Evolutionary conservation across 257 asterid genomes (phyloP).

Genomic region (Haberlea rhodopensis): DNA sequence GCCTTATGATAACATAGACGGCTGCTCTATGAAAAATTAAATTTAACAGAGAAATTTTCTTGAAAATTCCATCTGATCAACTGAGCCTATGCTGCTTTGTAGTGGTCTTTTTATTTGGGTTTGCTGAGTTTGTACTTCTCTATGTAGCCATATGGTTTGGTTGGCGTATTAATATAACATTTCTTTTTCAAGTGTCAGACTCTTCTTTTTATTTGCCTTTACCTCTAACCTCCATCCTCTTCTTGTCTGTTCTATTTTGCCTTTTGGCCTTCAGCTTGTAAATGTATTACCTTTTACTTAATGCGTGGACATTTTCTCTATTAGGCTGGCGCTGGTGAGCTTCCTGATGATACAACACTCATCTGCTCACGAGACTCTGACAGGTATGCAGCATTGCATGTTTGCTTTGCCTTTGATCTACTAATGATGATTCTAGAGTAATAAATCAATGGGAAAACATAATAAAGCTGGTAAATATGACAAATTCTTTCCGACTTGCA

Average conservation of each 20-base stretch:
- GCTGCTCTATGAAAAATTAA: background rate
- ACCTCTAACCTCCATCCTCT: background rate
- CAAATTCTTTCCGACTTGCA: background rate
- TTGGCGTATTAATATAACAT: too few species aligned
- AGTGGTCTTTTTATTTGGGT: conserved; percentile 1
- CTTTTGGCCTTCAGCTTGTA: conserved; percentile 3
- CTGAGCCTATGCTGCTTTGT: background rate
- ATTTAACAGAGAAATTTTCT: background rate
- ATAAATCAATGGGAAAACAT: background rate
- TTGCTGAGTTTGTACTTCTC: conserved; percentile 3
- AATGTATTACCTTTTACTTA: conserved; percentile 21
- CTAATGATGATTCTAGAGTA: background rate
- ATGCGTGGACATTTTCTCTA: conserved; percentile 30
- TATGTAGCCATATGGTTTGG: background rate
- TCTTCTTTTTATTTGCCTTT: background rate
- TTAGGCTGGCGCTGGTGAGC: conserved; percentile 93
- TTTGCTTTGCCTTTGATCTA: conserved; percentile 12
- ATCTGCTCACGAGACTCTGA: conserved; percentile 81
- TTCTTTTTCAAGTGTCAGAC: conserved; percentile 7
- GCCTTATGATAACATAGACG: conserved; percentile 3
- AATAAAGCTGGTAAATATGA: background rate
- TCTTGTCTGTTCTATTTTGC: background rate
- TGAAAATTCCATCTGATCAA: background rate
- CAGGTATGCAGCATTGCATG: conserved; percentile 53
- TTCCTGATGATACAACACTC: conserved; percentile 91